Evolutionary conservation across 106 monocot species (phyloP), one percentile per base, ranked within the genome.

Genomic region (Dendrobium huoshanense): DNA sequence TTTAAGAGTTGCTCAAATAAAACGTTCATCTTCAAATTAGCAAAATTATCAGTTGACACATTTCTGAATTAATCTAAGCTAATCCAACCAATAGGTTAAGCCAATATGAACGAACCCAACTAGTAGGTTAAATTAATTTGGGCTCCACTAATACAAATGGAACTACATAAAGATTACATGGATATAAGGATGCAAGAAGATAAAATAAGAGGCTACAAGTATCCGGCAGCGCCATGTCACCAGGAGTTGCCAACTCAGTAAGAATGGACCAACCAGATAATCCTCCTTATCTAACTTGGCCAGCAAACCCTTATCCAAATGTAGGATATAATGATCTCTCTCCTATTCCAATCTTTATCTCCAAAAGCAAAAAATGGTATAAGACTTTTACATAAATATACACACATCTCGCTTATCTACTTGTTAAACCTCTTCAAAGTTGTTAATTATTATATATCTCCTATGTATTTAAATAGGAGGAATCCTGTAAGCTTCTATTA

Each of bases 41-140:
- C 61, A 20, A 61, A 61, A 61, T n/a, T 4, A 61, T 61, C 3
- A n/a, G 61, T 22, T 61, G 4, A 61, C n/a, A 10, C 20, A 61
- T 61, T 61, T 22, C 61, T 61, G n/a, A 61, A 61, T 61, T 61
- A 61, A 20, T 61, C n/a, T 61, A 61, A 61, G n/a, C 61, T 61
- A 61, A 61, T 61, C 61, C 61, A 61, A 61, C n/a, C 19, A 61
- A 61, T 5, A 61, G n/a, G 61, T 61, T 61, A 61, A 61, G 61
- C n/a, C 20, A 61, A 22, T 61, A n/a, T 61, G 61, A 61, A 61
- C 61, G 4, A 61, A 61, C 22, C 19, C 4, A 8, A 5, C 22
- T 61, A 20, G 6, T 61, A n/a, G 19, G n/a, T 22, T 20, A 61
- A 61, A 61, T 61, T n/a, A 61, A 22, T n/a, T 61, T 61, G n/a